Base-by-base conservation (phyloP, 208 protist genomes). In the Crithidia fasciculata region DNA sequence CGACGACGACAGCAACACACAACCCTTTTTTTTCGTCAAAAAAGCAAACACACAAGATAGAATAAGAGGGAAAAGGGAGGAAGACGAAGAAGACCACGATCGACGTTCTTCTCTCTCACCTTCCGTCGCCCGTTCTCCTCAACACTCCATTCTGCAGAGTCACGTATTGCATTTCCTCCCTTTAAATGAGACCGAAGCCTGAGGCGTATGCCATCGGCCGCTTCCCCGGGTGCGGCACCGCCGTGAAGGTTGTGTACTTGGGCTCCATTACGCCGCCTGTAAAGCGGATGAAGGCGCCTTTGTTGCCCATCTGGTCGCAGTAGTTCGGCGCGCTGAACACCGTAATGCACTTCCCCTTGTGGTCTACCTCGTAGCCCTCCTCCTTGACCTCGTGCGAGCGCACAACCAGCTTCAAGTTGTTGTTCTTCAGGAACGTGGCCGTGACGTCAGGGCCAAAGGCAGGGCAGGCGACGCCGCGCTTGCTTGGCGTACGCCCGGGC, bases 271-370 rank as follows among this genome's bases (percentile, higher is more conserved):
- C 76, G 19, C 87, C 87, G 15, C 90, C 91, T 4, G 84, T 96
- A 67, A 97, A 91, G 63, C 88, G 91, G 44, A 98, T 88, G 57
- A 94, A 95, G 39, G 94, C 92, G 9, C 92, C 94, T 72, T 95
- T 95, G 83, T 98, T 98, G 37, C 91, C 92, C 87, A 98, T 95
- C 72, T 98, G 92, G 72, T 99, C 98, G 85, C 99, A 99, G 87
- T 99, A 99, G 76, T 99, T 99, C n/a, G 99, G 98, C 4, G 99
- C 99, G 63, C 96, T 99, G 81, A 99, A 98, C n/a, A 98, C 90
- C 0, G 94, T 98, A 45, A 98, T 96, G 80, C 92, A 97, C 82
- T 94, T 96, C 9, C 92, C 94, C 56, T 86, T 74, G 82, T 99
- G 95, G 39, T 97, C 89, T 9, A 99, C 87, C 81, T 98, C 96